phyloP scores from a whole-genome alignment of 441 rosid genomes.

The Eugenia klotzschiana region DNA sequence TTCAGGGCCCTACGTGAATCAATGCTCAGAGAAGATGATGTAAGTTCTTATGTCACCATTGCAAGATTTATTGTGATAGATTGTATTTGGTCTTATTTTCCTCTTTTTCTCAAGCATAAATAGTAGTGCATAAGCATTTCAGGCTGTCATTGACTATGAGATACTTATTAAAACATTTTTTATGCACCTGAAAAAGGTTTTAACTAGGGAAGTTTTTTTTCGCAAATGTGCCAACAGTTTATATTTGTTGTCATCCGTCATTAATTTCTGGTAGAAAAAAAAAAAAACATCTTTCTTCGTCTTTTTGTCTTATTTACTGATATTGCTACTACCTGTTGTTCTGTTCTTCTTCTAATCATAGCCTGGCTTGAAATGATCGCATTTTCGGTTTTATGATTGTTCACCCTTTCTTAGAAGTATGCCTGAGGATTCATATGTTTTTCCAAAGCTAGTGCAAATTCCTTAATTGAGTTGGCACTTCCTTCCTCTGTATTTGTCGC shows the following conservation, averaged over 20 bases:
- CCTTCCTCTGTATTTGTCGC: neutral
- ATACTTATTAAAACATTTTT: neutral
- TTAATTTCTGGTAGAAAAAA: neutral
- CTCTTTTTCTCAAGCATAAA: neutral
- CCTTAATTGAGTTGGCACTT: neutral
- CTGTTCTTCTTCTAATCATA: neutral
- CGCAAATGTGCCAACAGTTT: neutral
- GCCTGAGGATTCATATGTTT: neutral
- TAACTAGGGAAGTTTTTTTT: neutral
- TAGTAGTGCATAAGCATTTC: neutral
- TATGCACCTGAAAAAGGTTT: neutral
- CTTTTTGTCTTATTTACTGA: neutral
- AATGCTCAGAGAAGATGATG: conserved; percentile 17
- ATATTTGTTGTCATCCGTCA: neutral
- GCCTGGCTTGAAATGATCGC: neutral
- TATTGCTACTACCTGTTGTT: neutral
- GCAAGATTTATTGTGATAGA: neutral
- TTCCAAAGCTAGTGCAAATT: neutral
- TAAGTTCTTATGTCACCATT: neutral
- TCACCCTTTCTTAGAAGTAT: neutral
- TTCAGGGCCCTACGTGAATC: conserved; percentile 3
- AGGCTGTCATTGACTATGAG: neutral
- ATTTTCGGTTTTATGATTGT: neutral
- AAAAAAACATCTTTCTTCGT: neutral
- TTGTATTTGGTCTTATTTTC: neutral